Evolutionary conservation across 495 filamentous ascomycete species (phyloP), one percentile per base, ranked within the genome.

Genomic region (Tuber magnatum): DNA sequence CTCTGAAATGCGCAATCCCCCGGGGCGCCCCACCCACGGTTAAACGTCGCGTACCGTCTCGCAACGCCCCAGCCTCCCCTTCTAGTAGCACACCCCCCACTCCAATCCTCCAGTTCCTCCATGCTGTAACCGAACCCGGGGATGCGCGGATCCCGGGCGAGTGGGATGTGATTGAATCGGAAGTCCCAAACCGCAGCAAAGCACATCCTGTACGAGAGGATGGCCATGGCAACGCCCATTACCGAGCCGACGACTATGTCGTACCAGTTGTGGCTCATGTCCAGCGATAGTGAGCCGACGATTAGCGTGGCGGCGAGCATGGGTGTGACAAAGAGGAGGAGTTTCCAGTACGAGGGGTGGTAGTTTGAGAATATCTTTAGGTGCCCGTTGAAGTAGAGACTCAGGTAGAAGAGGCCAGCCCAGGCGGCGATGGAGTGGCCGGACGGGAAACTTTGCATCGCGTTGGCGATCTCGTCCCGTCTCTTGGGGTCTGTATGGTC

Each of bases 351-450:
- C 32, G 78, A 74, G 12, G 85, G 80, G 71, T 86, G 88, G 77
- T 88, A 88, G 81, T 88, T 86, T 69, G 86, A 77, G 76, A 88
- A 89, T 35, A 88, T 85, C 82, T 90, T 90, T 32, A 92, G 84
- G 75, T 91, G 90, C 10, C 87, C 89, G 75, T 91, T 91, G 28
- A 91, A 83, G 80, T 90, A 92, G 0, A 91, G 84, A n/a, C 84
- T 85, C 7, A 90, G 80, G 74, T 86, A 91, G 8, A 86, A 79
- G 70, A 87, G 87, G n/a, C 86, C 87, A 0, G 88, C 87, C 74
- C 90, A 91, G 0, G 89, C 86, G 12, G 86, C 86, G 0, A 86
- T 85, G 61, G 88, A 84, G 79, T 91, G 89, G 9, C 90, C 90
- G 18, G 84, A 87, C 0, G 90, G 90, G 80, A 91, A 90, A 1